phyloP scores from a whole-genome alignment of 1,284 basidiomycete genomes.

The Rhizopogon parksii region DNA sequence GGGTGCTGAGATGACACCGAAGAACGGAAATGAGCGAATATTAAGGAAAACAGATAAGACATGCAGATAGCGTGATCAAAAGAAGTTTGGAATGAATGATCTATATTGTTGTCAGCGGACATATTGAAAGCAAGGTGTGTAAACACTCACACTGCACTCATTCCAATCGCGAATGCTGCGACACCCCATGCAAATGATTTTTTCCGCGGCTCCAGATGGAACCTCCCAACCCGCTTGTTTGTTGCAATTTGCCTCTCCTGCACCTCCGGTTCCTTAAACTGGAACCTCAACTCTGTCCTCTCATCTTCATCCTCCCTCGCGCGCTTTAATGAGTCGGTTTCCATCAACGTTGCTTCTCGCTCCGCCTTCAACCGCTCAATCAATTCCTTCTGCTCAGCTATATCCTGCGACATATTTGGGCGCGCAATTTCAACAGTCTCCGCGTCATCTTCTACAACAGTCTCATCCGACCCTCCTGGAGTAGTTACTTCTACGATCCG shows the following conservation, averaged over 20 bases:
- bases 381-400: conserved; percentile 64
- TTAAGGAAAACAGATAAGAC: conserved; percentile 3
- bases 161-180: conserved; percentile 65
- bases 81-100: conserved; percentile 40
- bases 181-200: conserved; percentile 71
- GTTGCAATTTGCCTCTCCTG: conserved; percentile 56
- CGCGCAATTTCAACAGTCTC: conserved; percentile 46
- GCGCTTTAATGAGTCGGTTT: conserved; percentile 38
- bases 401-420: conserved; percentile 59
- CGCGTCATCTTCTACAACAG: conserved; percentile 51
- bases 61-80: conserved; percentile 21
- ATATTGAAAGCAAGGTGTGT: not conserved
- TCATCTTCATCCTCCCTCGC: conserved; percentile 42
- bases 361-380: conserved; percentile 60
- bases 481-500: conserved; percentile 38
- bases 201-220: conserved; percentile 51
- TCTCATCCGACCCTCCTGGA: conserved; percentile 52
- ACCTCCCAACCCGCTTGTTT: conserved; percentile 50
- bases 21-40: conserved; percentile 3
- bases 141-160: conserved; percentile 57
- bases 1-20: conserved; percentile 10
- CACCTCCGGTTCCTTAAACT: conserved; percentile 57
- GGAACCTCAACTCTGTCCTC: conserved; percentile 39
- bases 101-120: conserved; percentile 15
- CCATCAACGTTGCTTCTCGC: conserved; percentile 22